A percentile compares a stretch with the other conserved stretches of the same genome.
Evolutionary conservation across 768 basidiomycete genomes (phyloP).

Genomic region (Gautieria morchelliformis): DNA sequence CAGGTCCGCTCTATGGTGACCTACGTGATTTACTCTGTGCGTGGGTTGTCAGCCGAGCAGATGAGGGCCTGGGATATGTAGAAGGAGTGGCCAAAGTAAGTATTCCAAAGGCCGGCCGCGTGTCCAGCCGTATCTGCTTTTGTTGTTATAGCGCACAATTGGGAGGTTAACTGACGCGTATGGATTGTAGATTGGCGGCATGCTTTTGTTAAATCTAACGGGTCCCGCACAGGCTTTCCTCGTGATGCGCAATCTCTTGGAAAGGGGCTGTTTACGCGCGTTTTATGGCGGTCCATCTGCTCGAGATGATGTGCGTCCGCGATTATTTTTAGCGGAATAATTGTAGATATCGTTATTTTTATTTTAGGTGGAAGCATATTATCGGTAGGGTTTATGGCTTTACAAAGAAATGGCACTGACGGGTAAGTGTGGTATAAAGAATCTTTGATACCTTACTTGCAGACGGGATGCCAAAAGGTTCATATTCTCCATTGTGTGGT

Average conservation of each 20-base stretch:
- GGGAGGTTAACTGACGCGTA: slow-evolving; percentile 6
- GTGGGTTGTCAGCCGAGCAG: slow-evolving; percentile 79
- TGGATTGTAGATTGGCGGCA: slow-evolving; percentile 52
- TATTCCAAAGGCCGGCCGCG: too few species aligned
- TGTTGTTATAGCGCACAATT: slow-evolving; percentile 7
- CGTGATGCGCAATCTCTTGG: slow-evolving; percentile 76
- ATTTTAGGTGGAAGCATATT: slow-evolving; percentile 78
- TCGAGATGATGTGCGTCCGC: slow-evolving; percentile 65
- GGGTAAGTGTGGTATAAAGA: slow-evolving; percentile 26
- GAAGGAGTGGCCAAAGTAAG: slow-evolving; percentile 44
- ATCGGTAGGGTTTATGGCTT: slow-evolving; percentile 42
- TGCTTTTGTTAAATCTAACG: slow-evolving; percentile 80
- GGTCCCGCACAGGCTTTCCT: slow-evolving; percentile 60
- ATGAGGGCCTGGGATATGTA: slow-evolving; percentile 73
- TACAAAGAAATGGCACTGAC: not conserved
- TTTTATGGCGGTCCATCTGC: slow-evolving; percentile 68
- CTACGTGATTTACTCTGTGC: slow-evolving; percentile 78
- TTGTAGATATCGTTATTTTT: not conserved
- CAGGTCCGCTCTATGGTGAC: slow-evolving; percentile 73
- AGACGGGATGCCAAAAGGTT: slow-evolving; percentile 90
- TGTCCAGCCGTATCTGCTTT: too few species aligned
- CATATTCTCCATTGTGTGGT: not conserved
- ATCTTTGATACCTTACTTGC: slow-evolving; percentile 90
- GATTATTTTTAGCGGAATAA: not conserved
- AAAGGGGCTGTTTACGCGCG: slow-evolving; percentile 74